Evolutionary conservation across 2,329 filamentous ascomycete genomes (phyloP), one percentile per base, ranked within the genome.

Genomic region (Phyllosticta citriasiana): DNA sequence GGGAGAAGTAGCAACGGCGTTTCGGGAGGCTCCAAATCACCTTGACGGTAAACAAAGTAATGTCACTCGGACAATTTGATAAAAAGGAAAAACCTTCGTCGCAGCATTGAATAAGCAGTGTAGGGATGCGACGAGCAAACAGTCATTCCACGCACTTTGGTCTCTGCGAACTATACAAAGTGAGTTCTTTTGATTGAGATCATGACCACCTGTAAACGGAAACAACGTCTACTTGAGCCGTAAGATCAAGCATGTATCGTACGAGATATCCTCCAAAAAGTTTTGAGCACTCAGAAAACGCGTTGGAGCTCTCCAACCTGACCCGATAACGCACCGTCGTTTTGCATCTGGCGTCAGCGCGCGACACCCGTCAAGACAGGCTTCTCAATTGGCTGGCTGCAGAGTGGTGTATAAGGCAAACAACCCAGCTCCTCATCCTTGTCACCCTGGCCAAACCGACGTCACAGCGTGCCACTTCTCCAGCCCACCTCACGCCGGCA

Each of bases 1-100:
- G 59, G 47, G 59, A 53, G 59, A 51, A 55, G 24, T 26, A 60
- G 58, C 50, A 56, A 40, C 55, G 58, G 58, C 58, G 58, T 60
- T 60, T 53, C 53, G 58, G 58, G 40, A n/a, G 40, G 40, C 40
- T n/a, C 14, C n/a, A n/a, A n/a, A 19, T 47, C 40, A 47, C 40
- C 40, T 47, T 47, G 40, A 47, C 16, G 40, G 40, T 47, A 47
- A n/a, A n/a, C 40, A 47, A 19, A 47, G 40, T 16, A 14, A 47
- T 47, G 40, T n/a, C 27, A 30, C 9, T 30, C 9, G 27, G 27
- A 30, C 27, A 6, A 30, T 2, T 30, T 30, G 27, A 7, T 30
- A 30, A 6, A 5, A 30, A 30, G 40, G 33, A 40, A 40, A 14
- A 12, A 40, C 33, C 40, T 47, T 16, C 40, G 14, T 47, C 40